Percentiles rank a stretch among this genome's conserved stretches.
These are phyloP conservation scores for Candida schatavii DNA, from an alignment of 805 yeast genomes.

Conservation along the genomic window DNA sequence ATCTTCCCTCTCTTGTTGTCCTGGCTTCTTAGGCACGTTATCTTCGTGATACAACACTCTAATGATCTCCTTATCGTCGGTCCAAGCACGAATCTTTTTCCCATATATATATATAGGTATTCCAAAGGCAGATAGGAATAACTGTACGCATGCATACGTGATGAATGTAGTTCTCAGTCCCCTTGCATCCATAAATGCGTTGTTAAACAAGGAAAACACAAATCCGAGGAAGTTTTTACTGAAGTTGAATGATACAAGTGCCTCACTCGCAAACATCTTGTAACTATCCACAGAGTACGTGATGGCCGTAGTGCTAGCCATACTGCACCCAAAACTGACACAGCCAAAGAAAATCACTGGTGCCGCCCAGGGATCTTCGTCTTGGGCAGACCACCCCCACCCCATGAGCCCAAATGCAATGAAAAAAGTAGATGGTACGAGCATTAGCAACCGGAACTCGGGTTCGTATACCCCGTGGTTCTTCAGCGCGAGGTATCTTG, in stretches of 20 bases:
- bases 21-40: neutral
- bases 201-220: slow-evolving; percentile 55
- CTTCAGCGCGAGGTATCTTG: slow-evolving; percentile 39
- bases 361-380: slow-evolving; percentile 50
- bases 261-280: slow-evolving; percentile 55
- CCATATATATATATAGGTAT: slow-evolving; percentile 56
- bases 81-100: slow-evolving; percentile 48
- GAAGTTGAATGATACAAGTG: slow-evolving; percentile 55
- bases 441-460: slow-evolving; percentile 55
- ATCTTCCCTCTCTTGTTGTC: neutral
- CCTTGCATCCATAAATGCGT: slow-evolving; percentile 35
- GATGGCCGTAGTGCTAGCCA: slow-evolving; percentile 61
- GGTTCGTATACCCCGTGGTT: slow-evolving; percentile 62
- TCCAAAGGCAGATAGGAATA: slow-evolving; percentile 46
- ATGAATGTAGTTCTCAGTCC: slow-evolving; percentile 49
- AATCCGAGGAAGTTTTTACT: slow-evolving; percentile 55
- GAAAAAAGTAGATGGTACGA: slow-evolving; percentile 44
- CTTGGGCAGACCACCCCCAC: slow-evolving; percentile 57
- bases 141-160: slow-evolving; percentile 51
- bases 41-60: slow-evolving; percentile 28
- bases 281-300: slow-evolving; percentile 59
- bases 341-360: slow-evolving; percentile 57
- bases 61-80: slow-evolving; percentile 46
- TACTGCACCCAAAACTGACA: slow-evolving; percentile 57
- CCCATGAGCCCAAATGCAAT: slow-evolving; percentile 56